Base-by-base conservation (phyloP, 805 yeast species). In the Lipomyces kockii region DNA sequence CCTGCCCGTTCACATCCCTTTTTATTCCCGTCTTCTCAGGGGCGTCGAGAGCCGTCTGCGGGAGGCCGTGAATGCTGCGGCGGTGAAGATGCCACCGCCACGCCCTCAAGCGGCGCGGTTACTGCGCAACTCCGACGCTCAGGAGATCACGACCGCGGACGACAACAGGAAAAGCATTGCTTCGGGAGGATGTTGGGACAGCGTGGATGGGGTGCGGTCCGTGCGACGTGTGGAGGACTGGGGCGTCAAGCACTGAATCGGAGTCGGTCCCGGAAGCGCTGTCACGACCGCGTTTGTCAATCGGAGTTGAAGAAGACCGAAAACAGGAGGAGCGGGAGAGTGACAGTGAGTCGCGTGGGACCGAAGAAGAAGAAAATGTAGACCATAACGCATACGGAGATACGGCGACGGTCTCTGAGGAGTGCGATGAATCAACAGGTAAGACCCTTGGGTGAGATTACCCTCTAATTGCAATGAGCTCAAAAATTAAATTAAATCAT, bases 191-290 rank as follows among this genome's bases (percentile, higher is more conserved):
- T 69, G 70, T 65, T 66, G 65, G 66, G 22, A 5, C 43, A 64
- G 59, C 34, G 72, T 69, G 17, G 60, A 69, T 55, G 67, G 72
- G 72, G 35, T 54, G n/a, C 66, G 65, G 43, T 61, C 64, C 22
- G 66, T 67, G 14, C 37, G 53, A 37, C 34, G 25, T 12, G 39
- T 61, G 6, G 52, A 14, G 51, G 34, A 56, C 12, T n/a, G 7
- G 60, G 64, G 17, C 1, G 64, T 11, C 3, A 25, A 9, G 14
- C 52, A 29, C 20, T 69, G 63, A 64, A 11, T 61, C 12, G 72
- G 72, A 2, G 34, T 68, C 25, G 72, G 72, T 5, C 43, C 62
- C 22, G 72, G 71, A 17, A 63, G 71, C 54, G 37, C 59, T 14
- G 62, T 63, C 29, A 65, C 69, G 22, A 69, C 64, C 7, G 39